Conservation (phyloP, 441 rosid species). For the Adansonia gregorii region DNA sequence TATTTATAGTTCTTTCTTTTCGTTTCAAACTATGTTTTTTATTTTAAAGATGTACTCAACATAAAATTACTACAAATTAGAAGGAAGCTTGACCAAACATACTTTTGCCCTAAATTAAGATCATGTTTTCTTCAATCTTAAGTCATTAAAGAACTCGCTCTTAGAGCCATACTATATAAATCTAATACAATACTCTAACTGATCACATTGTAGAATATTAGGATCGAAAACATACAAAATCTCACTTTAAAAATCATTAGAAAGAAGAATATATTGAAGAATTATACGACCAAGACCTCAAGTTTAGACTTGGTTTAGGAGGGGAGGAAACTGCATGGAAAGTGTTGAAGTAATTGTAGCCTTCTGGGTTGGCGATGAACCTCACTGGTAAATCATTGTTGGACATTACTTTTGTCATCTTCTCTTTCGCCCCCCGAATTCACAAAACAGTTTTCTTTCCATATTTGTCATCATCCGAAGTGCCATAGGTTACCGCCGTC, state of each 20-base stretch:
- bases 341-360: slow-evolving; percentile 17
- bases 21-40: too few species aligned
- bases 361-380: slow-evolving; percentile 17
- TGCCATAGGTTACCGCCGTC: background rate
- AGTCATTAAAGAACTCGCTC: background rate
- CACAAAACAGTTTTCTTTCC: background rate
- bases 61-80: background rate
- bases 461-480: background rate
- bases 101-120: background rate
- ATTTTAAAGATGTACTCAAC: background rate
- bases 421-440: background rate
- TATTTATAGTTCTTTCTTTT: too few species aligned
- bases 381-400: slow-evolving; percentile 10
- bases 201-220: background rate
- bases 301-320: background rate
- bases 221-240: background rate
- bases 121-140: background rate
- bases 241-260: background rate
- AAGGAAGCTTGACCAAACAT: background rate
- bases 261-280: background rate
- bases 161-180: background rate
- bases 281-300: background rate
- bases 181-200: background rate
- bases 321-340: slow-evolving; percentile 26
- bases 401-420: background rate